Evolutionary conservation across 176 grass and related monocot genomes (phyloP), one percentile per base, ranked within the genome.

Genomic region (Puccinellia tenuiflora): DNA sequence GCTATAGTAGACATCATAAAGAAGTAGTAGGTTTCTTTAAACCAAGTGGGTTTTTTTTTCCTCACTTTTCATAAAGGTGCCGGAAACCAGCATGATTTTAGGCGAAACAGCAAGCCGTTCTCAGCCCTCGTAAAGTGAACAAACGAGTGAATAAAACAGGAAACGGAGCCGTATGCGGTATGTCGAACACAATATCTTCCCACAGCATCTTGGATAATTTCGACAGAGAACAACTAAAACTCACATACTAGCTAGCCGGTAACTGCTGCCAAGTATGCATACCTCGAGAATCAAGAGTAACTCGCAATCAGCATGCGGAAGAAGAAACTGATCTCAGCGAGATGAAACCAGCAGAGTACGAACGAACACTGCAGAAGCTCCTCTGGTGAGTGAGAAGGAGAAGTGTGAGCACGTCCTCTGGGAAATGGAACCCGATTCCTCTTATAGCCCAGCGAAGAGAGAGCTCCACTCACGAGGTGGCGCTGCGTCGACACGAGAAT

Each of bases 401-500:
- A 81, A 47, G 34, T 42, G 31, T 48, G 53, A 86, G 79, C 60
- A 61, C 75, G 47, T 61, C 59, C 61, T 62, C 15, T 29, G 31
- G 53, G 63, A 5, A 47, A 66, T 9, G 66, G 43, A 73, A 0
- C 37, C 31, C 2, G n/a, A 29, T 30, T 86, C 79, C 14, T 79
- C 65, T 90, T 86, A 90, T 86, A 90, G 59, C 29, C 46, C 28
- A 78, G 38, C 9, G 47, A 2, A 8, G 17, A 2, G 17, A 43
- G n/a, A 57, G 29, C 42, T 18, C 68, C 7, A 5, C 68, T 72
- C 14, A 28, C 68, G 14, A 14, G 35, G 37, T 34, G 33, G 2
- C 9, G 21, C 7, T 18, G 33, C 84, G 39, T 79, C 84, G 84
- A 86, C 84, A 82, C 20, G 72, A 72, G 43, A 57, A 71, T 82